Evolutionary conservation across 2,329 filamentous ascomycete species (phyloP).

Genomic region (Biscogniauxia sp.): DNA sequence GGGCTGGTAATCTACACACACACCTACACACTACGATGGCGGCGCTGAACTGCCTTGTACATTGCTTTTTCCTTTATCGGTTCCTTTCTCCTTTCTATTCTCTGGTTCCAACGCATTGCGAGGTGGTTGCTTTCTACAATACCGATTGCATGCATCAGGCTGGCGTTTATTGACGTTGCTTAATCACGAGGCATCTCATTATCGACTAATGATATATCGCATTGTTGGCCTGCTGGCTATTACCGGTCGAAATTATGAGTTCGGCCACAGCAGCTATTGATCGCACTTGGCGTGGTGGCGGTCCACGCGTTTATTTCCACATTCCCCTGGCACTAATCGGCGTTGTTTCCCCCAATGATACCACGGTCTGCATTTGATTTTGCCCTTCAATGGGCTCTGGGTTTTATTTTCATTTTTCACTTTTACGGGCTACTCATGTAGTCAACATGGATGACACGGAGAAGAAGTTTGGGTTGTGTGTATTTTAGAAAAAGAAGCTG

Average conservation of each 20-base stretch:
- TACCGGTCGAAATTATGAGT: slow-evolving; percentile 10
- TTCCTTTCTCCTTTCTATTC: slow-evolving; percentile 14
- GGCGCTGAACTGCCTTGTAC: slow-evolving; percentile 29
- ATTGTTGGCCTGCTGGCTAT: slow-evolving; percentile 15
- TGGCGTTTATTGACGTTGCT: slow-evolving; percentile 31
- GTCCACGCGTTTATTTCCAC: slow-evolving; percentile 21
- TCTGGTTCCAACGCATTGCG: slow-evolving; percentile 33
- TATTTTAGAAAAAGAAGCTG: slow-evolving; percentile 30
- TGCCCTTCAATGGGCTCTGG: slow-evolving; percentile 20
- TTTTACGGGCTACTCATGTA: slow-evolving; percentile 23
- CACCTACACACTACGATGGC: slow-evolving; percentile 14
- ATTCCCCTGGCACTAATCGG: slow-evolving; percentile 27
- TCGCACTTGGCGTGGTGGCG: slow-evolving; percentile 15
- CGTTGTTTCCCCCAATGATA: slow-evolving; percentile 35
- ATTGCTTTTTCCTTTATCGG: slow-evolving; percentile 3
- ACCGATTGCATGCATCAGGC: slow-evolving; percentile 33
- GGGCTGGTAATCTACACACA: slow-evolving; percentile 64
- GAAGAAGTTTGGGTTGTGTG: slow-evolving; percentile 19
- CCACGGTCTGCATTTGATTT: slow-evolving; percentile 34
- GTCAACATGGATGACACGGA: slow-evolving; percentile 4
- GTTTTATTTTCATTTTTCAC: slow-evolving; percentile 13
- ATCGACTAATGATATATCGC: slow-evolving; percentile 24
- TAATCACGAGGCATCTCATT: slow-evolving; percentile 26
- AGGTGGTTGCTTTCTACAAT: slow-evolving; percentile 32
- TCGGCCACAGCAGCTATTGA: slow-evolving; percentile 16